phyloP scores from a whole-genome alignment of 257 asterid genomes.

The Verbena officinalis region DNA sequence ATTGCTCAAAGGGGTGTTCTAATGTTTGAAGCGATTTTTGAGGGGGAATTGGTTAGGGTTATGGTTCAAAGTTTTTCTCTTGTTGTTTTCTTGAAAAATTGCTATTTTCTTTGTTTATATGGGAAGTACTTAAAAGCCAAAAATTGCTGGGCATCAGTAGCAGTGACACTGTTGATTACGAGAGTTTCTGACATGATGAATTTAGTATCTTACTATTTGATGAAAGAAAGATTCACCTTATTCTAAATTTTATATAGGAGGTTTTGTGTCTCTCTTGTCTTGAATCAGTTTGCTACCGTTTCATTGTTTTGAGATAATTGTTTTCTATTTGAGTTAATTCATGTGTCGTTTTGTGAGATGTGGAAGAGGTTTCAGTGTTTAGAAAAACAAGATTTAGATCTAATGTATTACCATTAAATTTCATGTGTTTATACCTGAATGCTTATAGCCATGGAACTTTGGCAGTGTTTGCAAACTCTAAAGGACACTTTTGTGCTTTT shows the following conservation, averaged over 20 bases:
- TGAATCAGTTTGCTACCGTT: background rate
- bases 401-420: no score
- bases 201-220: slow-evolving; percentile 6
- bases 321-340: no score
- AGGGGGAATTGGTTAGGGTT: background rate
- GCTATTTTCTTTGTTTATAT: background rate
- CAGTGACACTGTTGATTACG: slow-evolving; percentile 1
- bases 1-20: background rate
- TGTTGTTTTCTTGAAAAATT: no score
- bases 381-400: no score
- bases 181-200: slow-evolving; percentile 12
- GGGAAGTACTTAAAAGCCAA: background rate
- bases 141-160: background rate
- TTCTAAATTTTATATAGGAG: background rate
- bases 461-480: no score
- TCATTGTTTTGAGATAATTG: background rate
- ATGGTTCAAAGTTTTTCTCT: background rate
- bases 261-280: background rate
- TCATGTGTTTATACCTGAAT: no score
- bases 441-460: no score
- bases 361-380: no score
- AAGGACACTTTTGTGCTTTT: no score
- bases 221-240: background rate
- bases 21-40: background rate
- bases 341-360: no score